Evolutionary conservation across 192 early-diverging fungal genomes (phyloP), one percentile per base, ranked within the genome.

Genomic region (Rhizoclosmatium sp.): DNA sequence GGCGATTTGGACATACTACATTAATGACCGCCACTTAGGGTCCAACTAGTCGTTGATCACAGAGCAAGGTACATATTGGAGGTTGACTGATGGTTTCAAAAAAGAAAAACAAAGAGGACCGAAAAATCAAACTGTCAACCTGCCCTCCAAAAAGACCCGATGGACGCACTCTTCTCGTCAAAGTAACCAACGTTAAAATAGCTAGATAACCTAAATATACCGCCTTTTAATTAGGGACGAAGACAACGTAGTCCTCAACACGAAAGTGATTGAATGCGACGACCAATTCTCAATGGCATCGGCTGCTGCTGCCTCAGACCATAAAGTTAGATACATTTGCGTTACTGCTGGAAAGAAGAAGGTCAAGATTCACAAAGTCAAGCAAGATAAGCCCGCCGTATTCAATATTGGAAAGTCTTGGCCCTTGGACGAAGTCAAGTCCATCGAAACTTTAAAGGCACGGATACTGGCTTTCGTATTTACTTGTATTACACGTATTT

Each of bases 381-480:
- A 89, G 66, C 81, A 68, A 23, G 77, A 73, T 4, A 84, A 85
- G 47, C 49, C 19, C 4, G 79, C 75, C 4, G 58, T 54, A 4
- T 84, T 84, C 47, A 71, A 79, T 41, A 81, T 85, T 9, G 67
- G 42, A 5, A 89, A 89, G 76, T 70, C 72, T 5, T 89, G 85
- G 85, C 31, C 19, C 10, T 48, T 89, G 46, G 85, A 89, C 58
- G 87, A 89, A 39, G 82, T 89, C 71, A 89, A 84, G 47, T 81
- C 82, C 3, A 62, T 89, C 9, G 84, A 85, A 72, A 73, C 78
- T 1, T 67, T 81, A 21, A 75, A 84, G 67, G 82, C 85, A 45
- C 31, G 31, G 31, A 31, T 31, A 31, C 31, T 31, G 56, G 12
- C n/a, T 70, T 76, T n/a, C n/a, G 74, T 64, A 9, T 41, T 45